Evolutionary conservation across 148 eudicot species (phyloP), one percentile per base, ranked within the genome.

Genomic region (Gaultheria prostrata): DNA sequence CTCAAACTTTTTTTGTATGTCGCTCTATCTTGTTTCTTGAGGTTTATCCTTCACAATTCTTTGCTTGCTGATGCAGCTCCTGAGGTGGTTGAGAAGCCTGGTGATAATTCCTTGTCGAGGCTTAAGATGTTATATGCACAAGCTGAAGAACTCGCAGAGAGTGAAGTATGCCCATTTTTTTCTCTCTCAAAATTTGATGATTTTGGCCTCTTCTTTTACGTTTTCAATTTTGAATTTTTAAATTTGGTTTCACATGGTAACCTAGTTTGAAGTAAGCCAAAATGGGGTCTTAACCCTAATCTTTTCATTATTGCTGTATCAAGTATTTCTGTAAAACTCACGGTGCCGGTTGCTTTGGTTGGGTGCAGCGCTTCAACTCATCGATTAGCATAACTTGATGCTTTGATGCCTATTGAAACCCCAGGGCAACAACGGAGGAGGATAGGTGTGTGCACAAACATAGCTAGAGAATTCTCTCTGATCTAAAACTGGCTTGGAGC

Each of bases 51-150:
- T 28, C 35, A 17, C 3, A 28, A n/a, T 77, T 24, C 26, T 82
- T 50, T 80, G 74, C 50, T 45, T 82, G 32, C 79, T 26, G 43
- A 83, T 87, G 90, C 95, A 96, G 99, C 93, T 87, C 99, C 99
- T 24, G 99, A 96, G 82, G 89, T 92, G 56, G 93, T 93, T 82
- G 98, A 96, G 87, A 96, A 96, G 91, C 99, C 97, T 35, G 98
- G 98, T 51, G 97, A 94, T 87, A 90, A 12, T 86, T 92, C 94
- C 43, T 89, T 96, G 24, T 76, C 89, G 21, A 90, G 82, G 86
- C 95, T 96, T 48, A 96, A 91, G 86, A 69, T 26, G 76, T 84
- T 96, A 80, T 96, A 96, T 85, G 84, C 54, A 53, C 94, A 91
- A 81, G 99, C 95, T 26, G 94, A 94, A 89, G 97, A 94, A 12